phyloP scores from a whole-genome alignment of 768 basidiomycete genomes.

The Favolaschia claudopus region DNA sequence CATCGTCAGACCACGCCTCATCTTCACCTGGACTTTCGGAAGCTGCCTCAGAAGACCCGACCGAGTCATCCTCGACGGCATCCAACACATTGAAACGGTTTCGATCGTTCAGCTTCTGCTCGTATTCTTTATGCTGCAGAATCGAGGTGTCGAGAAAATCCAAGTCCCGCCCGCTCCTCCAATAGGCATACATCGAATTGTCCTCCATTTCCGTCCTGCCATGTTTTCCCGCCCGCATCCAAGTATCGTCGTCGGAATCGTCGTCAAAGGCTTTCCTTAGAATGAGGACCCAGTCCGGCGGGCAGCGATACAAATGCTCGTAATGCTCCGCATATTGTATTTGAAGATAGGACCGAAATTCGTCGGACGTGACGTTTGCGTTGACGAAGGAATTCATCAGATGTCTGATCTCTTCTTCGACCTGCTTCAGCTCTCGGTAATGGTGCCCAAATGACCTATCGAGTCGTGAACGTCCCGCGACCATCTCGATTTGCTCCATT shows the following conservation, averaged over 20 bases:
- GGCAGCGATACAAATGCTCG: conserved; percentile 42
- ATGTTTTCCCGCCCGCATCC: conserved; percentile 42
- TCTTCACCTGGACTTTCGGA: neutral
- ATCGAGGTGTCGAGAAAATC: conserved; percentile 46
- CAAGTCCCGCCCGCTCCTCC: conserved; percentile 56
- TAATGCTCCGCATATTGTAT: conserved; percentile 58
- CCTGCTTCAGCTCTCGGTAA: conserved; percentile 47
- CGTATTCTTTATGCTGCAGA: conserved; percentile 3
- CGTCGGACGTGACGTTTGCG: conserved; percentile 40
- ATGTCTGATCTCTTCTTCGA: conserved; percentile 53
- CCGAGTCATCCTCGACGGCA: neutral
- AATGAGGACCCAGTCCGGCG: conserved; percentile 57
- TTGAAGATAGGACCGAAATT: conserved; percentile 51
- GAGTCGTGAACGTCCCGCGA: conserved; percentile 49
- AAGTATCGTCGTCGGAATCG: conserved; percentile 31
- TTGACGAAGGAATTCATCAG: conserved; percentile 53
- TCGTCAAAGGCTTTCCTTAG: conserved; percentile 16
- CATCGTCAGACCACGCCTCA: conserved; percentile 12
- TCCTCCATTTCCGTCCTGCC: conserved; percentile 31
- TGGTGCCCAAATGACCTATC: conserved; percentile 41
- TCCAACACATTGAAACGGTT: conserved; percentile 19
- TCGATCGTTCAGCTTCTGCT: neutral
- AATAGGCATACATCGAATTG: conserved; percentile 55
- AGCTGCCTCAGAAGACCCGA: neutral
- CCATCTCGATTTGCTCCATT: conserved; percentile 64